Evolutionary conservation across 2,329 filamentous ascomycete genomes (phyloP).

Genomic region (Aspergillus japonicus): DNA sequence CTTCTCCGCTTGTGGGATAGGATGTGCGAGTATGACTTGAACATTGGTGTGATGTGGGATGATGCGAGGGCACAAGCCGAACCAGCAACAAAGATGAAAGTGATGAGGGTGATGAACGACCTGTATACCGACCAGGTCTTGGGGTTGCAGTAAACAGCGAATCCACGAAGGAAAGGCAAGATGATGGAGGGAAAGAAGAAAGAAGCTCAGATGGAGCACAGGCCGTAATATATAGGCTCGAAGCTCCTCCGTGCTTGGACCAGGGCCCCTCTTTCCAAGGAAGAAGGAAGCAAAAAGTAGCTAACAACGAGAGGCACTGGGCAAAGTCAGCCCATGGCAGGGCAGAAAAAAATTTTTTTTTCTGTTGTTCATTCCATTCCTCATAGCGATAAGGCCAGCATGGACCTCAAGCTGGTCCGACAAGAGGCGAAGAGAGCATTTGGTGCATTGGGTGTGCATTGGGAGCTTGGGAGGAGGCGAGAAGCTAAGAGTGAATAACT

Average conservation of each 20-base stretch:
- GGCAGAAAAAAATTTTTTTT: not conserved
- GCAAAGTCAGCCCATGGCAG: not conserved
- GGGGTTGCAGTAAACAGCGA: not conserved
- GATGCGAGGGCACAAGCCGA: not conserved
- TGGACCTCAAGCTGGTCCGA: slow-evolving; percentile 3
- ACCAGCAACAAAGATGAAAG: not conserved
- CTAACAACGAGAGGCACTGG: not conserved
- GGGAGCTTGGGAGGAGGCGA: not conserved
- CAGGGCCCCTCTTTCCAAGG: not conserved
- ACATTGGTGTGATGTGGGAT: slow-evolving; percentile 8
- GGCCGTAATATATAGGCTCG: not conserved
- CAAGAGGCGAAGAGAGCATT: not conserved
- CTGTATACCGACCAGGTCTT: not conserved
- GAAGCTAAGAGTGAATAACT: not conserved
- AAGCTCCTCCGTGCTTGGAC: not conserved
- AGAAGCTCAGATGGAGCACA: not conserved
- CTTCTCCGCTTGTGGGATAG: slow-evolving; percentile 15
- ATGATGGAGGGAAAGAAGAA: not conserved
- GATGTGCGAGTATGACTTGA: slow-evolving; percentile 14
- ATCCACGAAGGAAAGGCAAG: not conserved
- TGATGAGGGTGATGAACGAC: not conserved
- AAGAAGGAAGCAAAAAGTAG: not conserved
- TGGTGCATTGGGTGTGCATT: not conserved
- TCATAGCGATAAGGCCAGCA: not conserved
- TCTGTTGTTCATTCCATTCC: not conserved